Base-by-base conservation (phyloP, 2,329 filamentous ascomycete genomes). In the Elsinoe fawcettii region DNA sequence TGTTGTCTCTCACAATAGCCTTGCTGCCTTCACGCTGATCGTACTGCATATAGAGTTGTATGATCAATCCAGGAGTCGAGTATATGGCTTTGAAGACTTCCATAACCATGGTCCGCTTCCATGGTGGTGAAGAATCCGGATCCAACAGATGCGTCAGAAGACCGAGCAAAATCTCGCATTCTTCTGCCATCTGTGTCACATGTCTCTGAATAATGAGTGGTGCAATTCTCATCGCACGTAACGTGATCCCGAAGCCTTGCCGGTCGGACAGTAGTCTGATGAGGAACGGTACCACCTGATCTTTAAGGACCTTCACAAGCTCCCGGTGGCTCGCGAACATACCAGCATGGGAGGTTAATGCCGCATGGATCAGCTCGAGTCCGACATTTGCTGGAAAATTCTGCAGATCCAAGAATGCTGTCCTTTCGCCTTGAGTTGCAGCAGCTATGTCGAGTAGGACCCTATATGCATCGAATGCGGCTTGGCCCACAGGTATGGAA, bases 361-460 rank as follows among this genome's bases (percentile, higher is more conserved):
- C 84, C 0, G 90, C 92, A 71, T 96, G 91, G 64, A 99, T 90
- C 56, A 97, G 79, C 68, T 99, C 93, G 1, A 99, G 75, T 5
- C 90, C 88, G 64, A 95, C 93, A 0, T 88, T 86, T 64, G 90
- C 84, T 0, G 89, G 84, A 8, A 97, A 78, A 2, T 83, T 82
- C 11, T 87, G 84, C 65, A 93, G 88, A 30, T 84, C 84, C 37
- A 99, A 78, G 66, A 91, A 96, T 62, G 89, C 84, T 3, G 91
- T 85, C 39, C 85, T 84, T 64, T 93, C 87, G 32, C 88, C 88
- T 69, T 96, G 90, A 0, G 90, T 88, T 64, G 96, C 77, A 49
- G 95, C 80, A 64, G 90, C 96, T 6, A 99, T 79, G 66, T 99
- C 93, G 65, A 90, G 87, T 68, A 99, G 88, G 25, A 96, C 85